A percentile compares a stretch with the other conserved stretches of the same genome.
Evolutionary conservation across 23 red algal genomes (phyloP).

Genomic region (Gracilaria vermiculophylla): DNA sequence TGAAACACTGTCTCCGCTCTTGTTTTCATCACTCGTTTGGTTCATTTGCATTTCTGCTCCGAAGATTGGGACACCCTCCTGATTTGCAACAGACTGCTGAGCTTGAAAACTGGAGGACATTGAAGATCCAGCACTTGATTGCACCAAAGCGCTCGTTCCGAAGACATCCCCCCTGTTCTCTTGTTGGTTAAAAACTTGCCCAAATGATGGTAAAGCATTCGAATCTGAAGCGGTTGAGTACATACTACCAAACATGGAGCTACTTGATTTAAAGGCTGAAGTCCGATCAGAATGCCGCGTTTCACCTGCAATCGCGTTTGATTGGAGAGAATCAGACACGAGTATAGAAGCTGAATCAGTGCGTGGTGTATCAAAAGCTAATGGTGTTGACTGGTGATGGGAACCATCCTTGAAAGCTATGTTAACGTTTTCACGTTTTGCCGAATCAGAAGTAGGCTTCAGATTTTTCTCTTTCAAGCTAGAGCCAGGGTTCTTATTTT

Average conservation of each 20-base stretch:
- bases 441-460: not conserved
- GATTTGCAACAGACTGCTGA: not conserved
- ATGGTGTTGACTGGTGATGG: not conserved
- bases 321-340: not conserved
- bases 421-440: not conserved
- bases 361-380: not conserved
- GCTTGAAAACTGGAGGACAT: not conserved
- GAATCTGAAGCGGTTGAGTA: not conserved
- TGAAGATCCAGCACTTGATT: not conserved
- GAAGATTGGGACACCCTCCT: not conserved
- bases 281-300: not conserved
- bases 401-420: not conserved
- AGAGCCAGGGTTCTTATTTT: not conserved
- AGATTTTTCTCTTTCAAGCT: not conserved
- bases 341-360: not conserved
- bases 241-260: not conserved
- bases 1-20: not conserved
- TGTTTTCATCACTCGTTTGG: not conserved
- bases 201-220: not conserved
- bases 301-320: not conserved
- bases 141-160: not conserved
- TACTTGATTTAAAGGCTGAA: not conserved
- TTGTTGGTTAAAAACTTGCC: not conserved
- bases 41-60: constrained; percentile 17
- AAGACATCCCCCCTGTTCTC: not conserved